Base-by-base conservation (phyloP, 2,329 filamentous ascomycete species). In the Emydomyces testavorans region DNA sequence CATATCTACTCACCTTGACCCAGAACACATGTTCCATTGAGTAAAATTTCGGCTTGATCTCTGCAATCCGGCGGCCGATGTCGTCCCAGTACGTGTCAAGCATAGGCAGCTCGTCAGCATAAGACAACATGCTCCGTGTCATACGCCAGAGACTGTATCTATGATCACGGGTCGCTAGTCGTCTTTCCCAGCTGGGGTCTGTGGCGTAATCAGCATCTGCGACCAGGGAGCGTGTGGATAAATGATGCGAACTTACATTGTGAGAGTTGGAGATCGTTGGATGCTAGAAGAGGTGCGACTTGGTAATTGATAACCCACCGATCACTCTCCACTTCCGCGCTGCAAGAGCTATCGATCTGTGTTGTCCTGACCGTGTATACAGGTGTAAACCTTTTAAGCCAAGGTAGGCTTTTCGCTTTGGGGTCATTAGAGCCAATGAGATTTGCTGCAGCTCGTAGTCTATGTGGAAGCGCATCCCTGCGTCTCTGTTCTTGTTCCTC, bases 1-100 rank as follows among this genome's bases (percentile, higher is more conserved):
- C 2, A 7, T 6, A 23, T 31, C 6, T 11, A 53, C 65, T 56
- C 62, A 71, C 68, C 62, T 66, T 70, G 50, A 74, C 65, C 71
- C 71, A 74, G 53, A 73, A 73, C 40, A 74, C 60, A 59, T 70
- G 69, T 49, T 71, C 65, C 68, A 73, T 69, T 23, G 62, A 62
- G 53, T 69, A 67, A 59, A 72, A 74, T 56, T 71, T 73, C 21
- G 66, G 67, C 43, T 62, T 58, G 20, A 66, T 68, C 55, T 70
- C 68, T 41, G 58, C 61, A 57, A 71, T 67, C 52, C 65, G 60
- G 50, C 64, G 59, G 52, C 63, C 63, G 36, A 68, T 60, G 28
- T 69, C 61, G 41, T 63, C 61, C 21, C 66, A 60, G 15, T 62
- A 64, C 15, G 64, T 64, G 40, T 59, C 60, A 47, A 63, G 53